These are phyloP conservation scores for Tuctoria greenei DNA, from an alignment of 176 grass and related monocot species.

Conservation along the genomic window DNA sequence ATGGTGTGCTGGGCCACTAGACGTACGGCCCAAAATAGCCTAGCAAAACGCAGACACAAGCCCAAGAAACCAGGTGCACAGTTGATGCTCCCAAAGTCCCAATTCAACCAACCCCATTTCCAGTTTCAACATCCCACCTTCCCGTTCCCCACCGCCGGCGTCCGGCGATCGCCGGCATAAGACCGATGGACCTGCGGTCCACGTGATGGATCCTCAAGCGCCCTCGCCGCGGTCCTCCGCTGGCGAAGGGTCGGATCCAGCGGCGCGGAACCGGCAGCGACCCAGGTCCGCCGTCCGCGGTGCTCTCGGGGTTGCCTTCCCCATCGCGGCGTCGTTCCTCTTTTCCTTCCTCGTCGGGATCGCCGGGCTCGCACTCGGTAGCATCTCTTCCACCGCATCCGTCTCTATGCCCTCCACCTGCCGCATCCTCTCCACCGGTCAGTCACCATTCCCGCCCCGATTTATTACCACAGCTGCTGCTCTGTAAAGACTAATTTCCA, in stretches of 20 bases:
- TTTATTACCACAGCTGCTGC: background rate
- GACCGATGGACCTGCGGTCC: constrained; percentile 21
- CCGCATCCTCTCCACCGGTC: constrained; percentile 80
- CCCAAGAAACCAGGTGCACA: constrained; percentile 32
- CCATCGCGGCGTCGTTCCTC: constrained; percentile 65
- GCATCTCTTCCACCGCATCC: constrained; percentile 56
- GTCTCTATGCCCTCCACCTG: constrained; percentile 83
- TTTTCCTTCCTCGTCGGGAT: constrained; percentile 78
- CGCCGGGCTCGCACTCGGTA: constrained; percentile 58
- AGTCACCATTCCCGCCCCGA: constrained; percentile 16
- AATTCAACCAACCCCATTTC: background rate
- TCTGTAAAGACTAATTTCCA: background rate
- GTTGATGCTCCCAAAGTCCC: background rate
- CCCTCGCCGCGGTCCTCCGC: constrained; percentile 14
- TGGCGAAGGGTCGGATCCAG: constrained; percentile 21
- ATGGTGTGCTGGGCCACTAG: background rate
- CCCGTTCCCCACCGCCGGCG: constrained; percentile 22
- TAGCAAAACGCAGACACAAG: background rate
- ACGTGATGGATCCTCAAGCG: constrained; percentile 51
- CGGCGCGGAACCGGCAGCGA: background rate
- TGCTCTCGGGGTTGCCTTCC: constrained; percentile 55
- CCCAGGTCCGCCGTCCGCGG: constrained; percentile 46
- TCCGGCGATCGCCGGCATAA: constrained; percentile 41
- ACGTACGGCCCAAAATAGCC: constrained; percentile 20
- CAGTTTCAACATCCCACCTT: background rate